These are phyloP conservation scores for Colletotrichum ledebouriae DNA, from an alignment of 2,329 filamentous ascomycete genomes.

Conservation along the genomic window DNA sequence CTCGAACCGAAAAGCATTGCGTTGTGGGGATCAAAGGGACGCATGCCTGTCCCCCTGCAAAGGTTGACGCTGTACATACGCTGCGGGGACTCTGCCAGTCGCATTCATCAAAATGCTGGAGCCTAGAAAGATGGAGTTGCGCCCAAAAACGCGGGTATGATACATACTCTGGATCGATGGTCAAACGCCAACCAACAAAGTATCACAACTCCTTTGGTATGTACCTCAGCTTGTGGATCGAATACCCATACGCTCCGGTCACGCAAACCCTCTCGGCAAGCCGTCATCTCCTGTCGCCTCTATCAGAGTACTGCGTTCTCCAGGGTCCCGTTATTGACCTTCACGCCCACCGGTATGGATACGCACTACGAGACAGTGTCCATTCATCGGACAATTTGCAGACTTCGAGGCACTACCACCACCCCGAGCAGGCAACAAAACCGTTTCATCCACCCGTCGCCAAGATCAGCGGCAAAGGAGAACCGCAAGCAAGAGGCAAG, in stretches of 20 bases:
- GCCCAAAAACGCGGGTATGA: slow-evolving; percentile 30
- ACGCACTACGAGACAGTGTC: background rate
- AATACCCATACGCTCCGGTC: slow-evolving; percentile 3
- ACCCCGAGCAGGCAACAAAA: slow-evolving; percentile 1
- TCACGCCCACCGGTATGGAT: background rate
- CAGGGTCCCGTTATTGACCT: slow-evolving; percentile 3
- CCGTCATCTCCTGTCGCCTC: slow-evolving; percentile 11
- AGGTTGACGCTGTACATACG: slow-evolving; percentile 16
- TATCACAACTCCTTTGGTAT: background rate
- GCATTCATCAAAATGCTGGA: slow-evolving; percentile 34
- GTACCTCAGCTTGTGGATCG: slow-evolving; percentile 15
- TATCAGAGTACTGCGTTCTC: background rate
- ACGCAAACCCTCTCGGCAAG: slow-evolving; percentile 2
- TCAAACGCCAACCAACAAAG: slow-evolving; percentile 21
- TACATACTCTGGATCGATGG: background rate
- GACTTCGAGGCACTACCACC: slow-evolving; percentile 3
- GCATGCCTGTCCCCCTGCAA: slow-evolving; percentile 29
- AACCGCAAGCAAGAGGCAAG: slow-evolving; percentile 8
- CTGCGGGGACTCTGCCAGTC: slow-evolving; percentile 25
- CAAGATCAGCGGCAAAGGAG: slow-evolving; percentile 25
- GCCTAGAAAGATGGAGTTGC: slow-evolving; percentile 39
- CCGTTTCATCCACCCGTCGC: slow-evolving; percentile 34
- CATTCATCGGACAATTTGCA: slow-evolving; percentile 17
- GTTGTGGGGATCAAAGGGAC: slow-evolving; percentile 23
- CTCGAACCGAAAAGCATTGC: slow-evolving; percentile 9